Evolutionary conservation across 108 stramenopile genomes (phyloP), one percentile per base, ranked within the genome.

Genomic region (Pinguiococcus pyrenoidosus): DNA sequence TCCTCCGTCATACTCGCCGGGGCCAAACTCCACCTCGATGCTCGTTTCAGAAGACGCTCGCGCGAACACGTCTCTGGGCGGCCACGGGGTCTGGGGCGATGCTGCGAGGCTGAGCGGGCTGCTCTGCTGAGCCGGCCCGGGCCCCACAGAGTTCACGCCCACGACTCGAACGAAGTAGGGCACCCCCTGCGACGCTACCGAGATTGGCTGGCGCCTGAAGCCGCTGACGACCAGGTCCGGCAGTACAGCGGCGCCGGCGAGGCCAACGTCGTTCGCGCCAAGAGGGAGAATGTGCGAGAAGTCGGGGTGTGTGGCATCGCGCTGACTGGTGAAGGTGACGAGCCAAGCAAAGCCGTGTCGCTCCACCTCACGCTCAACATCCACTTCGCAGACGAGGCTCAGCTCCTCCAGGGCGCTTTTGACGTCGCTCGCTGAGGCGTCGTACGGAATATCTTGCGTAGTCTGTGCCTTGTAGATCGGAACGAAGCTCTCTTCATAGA

Each of bases 401-500:
- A 85, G 54, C 8, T 43, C 32, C 45, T 83, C 80, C 9, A 85
- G 48, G 2, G 79, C 81, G 25, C 60, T 40, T 64, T 85, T 80
- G 36, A 85, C 40, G 36, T 83, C 81, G 17, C 27, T 44, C 5
- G 77, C 66, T 1, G 68, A 51, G 18, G 80, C 79, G 42, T 82
- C 70, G 38, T 58, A 72, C 13, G 72, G 56, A 20, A 85, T 66
- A 35, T 75, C 74, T 17, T 51, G 52, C 7, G 81, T 83, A 13
- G 69, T 76, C 56, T 82, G 77, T 0, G 80, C 53, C 37, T 73
- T 66, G 53, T 81, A 85, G 53, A 82, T 41, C n/a, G 81, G 83
- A n/a, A 84, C 53, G 36, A 46, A 68, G 4, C 68, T 12, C 20
- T 53, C 29, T 10, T 27, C 20, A 26, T 8, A 16, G n/a, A 29